Base-by-base conservation (phyloP, 2,329 filamentous ascomycete species). In the Waltergamsia citrina region DNA sequence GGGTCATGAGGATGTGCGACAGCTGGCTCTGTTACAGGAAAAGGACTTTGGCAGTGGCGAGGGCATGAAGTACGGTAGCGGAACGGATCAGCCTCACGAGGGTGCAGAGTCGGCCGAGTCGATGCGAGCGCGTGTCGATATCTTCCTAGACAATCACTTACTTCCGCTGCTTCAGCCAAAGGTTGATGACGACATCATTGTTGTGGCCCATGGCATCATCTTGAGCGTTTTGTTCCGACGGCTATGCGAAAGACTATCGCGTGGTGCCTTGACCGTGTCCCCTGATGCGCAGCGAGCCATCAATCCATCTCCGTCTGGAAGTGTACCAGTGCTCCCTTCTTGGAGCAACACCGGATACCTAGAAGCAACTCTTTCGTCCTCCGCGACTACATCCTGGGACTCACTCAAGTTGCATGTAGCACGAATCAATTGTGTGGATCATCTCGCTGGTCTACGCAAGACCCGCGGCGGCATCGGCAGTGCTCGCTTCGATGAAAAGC, bases 141-240 rank as follows among this genome's bases (percentile, higher is more conserved):
- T 46, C 0, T 94, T 94, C 44, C 55, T 94, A 16, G 64, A 78
- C 36, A 53, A 63, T 7, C 64, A 81, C 47, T 57, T 94, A 1
- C 43, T 72, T 5, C 78, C 78, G 8, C 29, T 51, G 2, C 22
- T 33, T 41, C 21, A 35, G 41, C 8, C 37, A 22, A 16, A 23
- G 2, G 31, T 38, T 1, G 37, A 33, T 5, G 18, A 32, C 8
- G 34, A 38, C 2, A 60, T 86, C 10, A 78, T 76, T 2, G 59
- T 94, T 11, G 81, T 94, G 4, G 81, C 87, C 3, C 88, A 95
- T 48, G 87, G 88, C 12, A 79, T 94, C 40, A 76, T 94, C 26
- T 69, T 94, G 3, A 75, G 74, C 3, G 68, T 75, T 21, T 56
- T 94, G 0, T 79, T 82, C 68, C 67, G 69, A 36, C 65, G 69